Percentiles rank a stretch among this genome's conserved stretches.
These are phyloP conservation scores for Tulasnella sp. DNA, from an alignment of 768 basidiomycete genomes.

Conservation along the genomic window DNA sequence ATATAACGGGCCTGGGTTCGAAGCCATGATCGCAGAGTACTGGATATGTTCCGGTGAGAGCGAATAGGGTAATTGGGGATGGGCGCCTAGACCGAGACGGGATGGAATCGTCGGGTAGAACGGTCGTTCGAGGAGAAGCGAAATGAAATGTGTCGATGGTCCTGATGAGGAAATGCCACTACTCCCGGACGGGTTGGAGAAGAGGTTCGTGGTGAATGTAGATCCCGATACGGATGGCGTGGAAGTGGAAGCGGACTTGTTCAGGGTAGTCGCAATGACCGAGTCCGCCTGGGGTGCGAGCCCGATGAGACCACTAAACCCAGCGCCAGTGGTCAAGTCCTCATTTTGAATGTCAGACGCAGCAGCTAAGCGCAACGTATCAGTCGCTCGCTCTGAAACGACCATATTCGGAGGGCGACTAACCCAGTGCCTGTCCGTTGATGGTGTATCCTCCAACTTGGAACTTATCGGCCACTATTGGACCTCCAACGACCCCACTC, in stretches of 20 bases:
- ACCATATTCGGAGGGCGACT: slow-evolving; percentile 14
- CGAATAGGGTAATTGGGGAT: slow-evolving; percentile 37
- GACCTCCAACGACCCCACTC: slow-evolving; percentile 45
- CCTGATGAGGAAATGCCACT: slow-evolving; percentile 27
- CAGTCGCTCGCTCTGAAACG: not conserved
- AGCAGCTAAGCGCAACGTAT: slow-evolving; percentile 37
- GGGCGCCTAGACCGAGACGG: slow-evolving; percentile 56
- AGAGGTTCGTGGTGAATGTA: slow-evolving; percentile 55
- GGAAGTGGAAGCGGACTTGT: slow-evolving; percentile 26
- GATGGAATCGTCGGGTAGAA: slow-evolving; percentile 48
- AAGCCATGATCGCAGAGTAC: slow-evolving; percentile 40
- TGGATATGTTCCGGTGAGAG: slow-evolving; percentile 40
- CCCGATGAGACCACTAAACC: slow-evolving; percentile 61
- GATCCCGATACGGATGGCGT: slow-evolving; percentile 47
- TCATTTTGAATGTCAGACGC: slow-evolving; percentile 46
- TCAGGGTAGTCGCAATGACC: slow-evolving; percentile 42
- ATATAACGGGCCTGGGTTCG: slow-evolving; percentile 35
- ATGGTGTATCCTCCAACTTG: slow-evolving; percentile 54
- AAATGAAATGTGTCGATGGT: slow-evolving; percentile 54
- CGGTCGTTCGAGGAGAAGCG: slow-evolving; percentile 57
- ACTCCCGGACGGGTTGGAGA: slow-evolving; percentile 48
- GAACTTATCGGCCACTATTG: slow-evolving; percentile 60
- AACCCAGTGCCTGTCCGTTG: slow-evolving; percentile 59
- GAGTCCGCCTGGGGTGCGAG: slow-evolving; percentile 66
- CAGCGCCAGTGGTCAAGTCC: slow-evolving; percentile 35